A percentile compares a stretch with the other conserved stretches of the same genome.
Conservation (phyloP, 305 asterid species). For the Solanum hybrid region DNA sequence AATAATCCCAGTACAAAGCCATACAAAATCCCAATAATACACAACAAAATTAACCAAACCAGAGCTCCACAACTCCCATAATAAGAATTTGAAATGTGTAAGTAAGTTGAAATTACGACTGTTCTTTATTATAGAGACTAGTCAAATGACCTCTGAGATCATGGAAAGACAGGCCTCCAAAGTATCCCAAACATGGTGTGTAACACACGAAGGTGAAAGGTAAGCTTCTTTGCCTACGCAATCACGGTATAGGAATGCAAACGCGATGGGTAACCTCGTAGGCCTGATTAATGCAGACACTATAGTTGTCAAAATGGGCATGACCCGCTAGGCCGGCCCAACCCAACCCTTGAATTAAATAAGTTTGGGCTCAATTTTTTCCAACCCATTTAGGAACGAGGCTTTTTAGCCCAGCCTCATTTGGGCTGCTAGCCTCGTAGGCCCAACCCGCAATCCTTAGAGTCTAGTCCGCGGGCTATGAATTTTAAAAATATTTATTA, state of each 20-base stretch:
- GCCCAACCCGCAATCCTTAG: too few species aligned
- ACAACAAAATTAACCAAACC: not conserved
- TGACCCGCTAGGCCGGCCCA: too few species aligned
- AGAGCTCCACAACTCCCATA: not conserved
- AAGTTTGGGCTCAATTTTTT: too few species aligned
- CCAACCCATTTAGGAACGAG: too few species aligned
- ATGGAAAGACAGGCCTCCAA: not conserved
- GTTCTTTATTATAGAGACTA: not conserved
- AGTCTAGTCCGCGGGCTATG: too few species aligned
- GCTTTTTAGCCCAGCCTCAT: too few species aligned
- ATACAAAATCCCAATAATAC: not conserved
- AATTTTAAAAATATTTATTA: too few species aligned
- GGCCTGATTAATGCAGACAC: not conserved
- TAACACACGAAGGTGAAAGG: not conserved
- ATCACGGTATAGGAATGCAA: not conserved
- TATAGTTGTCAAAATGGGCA: too few species aligned
- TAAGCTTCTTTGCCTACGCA: accelerated
- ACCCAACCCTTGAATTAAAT: too few species aligned
- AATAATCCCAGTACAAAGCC: not conserved
- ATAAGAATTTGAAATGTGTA: too few species aligned
- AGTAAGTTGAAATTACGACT: not conserved
- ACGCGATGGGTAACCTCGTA: not conserved
- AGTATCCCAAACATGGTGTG: not conserved
- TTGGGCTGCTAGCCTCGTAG: too few species aligned
- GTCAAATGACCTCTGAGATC: not conserved